Evolutionary conservation across 371 early-diverging fungal genomes (phyloP), one percentile per base, ranked within the genome.

Genomic region (Mucor piriformis): DNA sequence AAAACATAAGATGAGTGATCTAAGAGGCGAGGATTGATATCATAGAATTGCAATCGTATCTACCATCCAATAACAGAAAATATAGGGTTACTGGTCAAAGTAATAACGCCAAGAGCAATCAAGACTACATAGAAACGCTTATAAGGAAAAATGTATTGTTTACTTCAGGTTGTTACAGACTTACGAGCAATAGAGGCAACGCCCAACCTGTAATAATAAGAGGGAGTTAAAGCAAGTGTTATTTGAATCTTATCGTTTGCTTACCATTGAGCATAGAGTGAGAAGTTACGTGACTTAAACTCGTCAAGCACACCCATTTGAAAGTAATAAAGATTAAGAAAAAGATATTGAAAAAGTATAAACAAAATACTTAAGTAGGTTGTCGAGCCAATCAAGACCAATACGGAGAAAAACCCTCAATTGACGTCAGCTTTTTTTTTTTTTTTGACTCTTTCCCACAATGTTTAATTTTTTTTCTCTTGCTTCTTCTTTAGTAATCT

Each of bases 191-290:
- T 64, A 10, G 80, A 79, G 12, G 64, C 47, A 12, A 79, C 20
- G 29, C 80, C 80, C 6, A 69, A 50, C 76, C 79, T 79, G 38
- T 6, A 6, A 33, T 16, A 7, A 37, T 8, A 21, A 40, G 11
- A n/a, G 21, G 16, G 42, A 24, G 27, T 25, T 43, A 42, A n/a
- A 18, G n/a, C n/a, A n/a, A 3, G 27, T 21, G 16, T 15, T 4
- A 10, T 6, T 24, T 5, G 4, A 7, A 1, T 40, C 10, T 24
- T 10, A 13, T 33, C 12, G 6, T 8, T 23, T 8, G 4, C 5
- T 42, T 74, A 76, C 80, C 76, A 79, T 70, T 79, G 80, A 23
- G 74, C 80, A 53, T 79, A 79, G 23, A 79, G 67, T 3, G 77
- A 74, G 48, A 79, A 79, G 64, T 79, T 79, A 53, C 74, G 67